Percentiles rank a stretch among this genome's conserved stretches.
These are phyloP conservation scores for Scleroderma bovista DNA, from an alignment of 768 basidiomycete genomes.

Conservation along the genomic window DNA sequence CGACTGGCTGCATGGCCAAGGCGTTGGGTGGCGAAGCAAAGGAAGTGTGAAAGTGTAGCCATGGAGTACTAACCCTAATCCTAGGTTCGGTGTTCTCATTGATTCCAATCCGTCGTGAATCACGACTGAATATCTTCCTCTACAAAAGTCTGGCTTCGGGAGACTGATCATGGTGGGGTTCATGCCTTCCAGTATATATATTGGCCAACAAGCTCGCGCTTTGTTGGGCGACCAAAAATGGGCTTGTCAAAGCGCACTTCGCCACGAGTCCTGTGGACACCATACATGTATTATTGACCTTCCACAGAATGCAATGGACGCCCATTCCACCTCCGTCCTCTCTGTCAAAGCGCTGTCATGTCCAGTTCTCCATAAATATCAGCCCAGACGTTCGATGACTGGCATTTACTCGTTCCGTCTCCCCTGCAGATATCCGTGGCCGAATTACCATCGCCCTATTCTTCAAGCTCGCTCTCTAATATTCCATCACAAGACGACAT, in stretches of 20 bases:
- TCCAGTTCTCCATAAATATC: constrained; percentile 14
- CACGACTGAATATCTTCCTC: too few species aligned
- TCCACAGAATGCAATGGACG: constrained; percentile 2
- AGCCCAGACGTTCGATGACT: neutral
- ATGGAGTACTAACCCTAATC: neutral
- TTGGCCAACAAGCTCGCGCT: neutral
- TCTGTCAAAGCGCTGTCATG: constrained; percentile 19
- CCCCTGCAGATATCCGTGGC: neutral
- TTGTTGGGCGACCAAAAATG: constrained; percentile 1
- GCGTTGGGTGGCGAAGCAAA: neutral
- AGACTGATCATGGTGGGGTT: too few species aligned
- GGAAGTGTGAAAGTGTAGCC: neutral
- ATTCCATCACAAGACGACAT: constrained; percentile 1
- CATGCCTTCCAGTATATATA: too few species aligned
- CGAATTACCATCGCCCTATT: too few species aligned
- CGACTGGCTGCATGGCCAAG: neutral
- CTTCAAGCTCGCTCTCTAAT: constrained; percentile 5
- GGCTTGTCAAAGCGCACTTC: constrained; percentile 6
- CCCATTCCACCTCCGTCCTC: constrained; percentile 4
- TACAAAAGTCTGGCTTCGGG: too few species aligned
- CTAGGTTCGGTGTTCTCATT: neutral
- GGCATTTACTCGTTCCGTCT: neutral
- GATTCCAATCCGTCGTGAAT: neutral
- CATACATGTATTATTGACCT: neutral
- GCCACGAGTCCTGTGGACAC: constrained; percentile 11